These are phyloP conservation scores for Aspergillus hortae DNA, from an alignment of 2,329 filamentous ascomycete genomes.

Conservation along the genomic window DNA sequence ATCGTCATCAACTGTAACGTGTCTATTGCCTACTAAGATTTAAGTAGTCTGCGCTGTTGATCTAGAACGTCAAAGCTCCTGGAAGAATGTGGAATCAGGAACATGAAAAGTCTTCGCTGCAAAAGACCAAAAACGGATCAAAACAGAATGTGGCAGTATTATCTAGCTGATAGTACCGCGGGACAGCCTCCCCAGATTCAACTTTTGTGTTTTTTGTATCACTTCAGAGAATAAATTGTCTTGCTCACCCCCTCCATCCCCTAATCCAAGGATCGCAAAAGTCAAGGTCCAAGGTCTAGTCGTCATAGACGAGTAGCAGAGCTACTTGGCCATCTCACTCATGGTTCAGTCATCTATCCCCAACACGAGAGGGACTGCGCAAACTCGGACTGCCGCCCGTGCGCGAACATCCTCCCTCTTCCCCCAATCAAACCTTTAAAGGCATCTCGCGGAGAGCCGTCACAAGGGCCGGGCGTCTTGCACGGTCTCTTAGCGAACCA, in stretches of 20 bases:
- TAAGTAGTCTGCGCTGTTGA: constrained; percentile 8
- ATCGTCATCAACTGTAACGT: background rate
- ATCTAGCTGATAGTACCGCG: background rate
- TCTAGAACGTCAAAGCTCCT: constrained; percentile 11
- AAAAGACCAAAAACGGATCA: background rate
- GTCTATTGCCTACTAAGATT: constrained; percentile 7
- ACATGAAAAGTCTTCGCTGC: background rate
- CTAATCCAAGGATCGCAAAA: background rate
- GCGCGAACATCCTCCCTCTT: constrained; percentile 14
- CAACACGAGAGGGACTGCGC: constrained; percentile 16
- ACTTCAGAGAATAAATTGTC: constrained; percentile 2
- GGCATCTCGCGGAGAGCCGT: constrained; percentile 28
- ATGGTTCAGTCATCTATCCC: constrained; percentile 16
- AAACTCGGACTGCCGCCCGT: constrained; percentile 19
- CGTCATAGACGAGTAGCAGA: constrained; percentile 16
- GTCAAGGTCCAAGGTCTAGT: constrained; percentile 7
- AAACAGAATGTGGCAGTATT: background rate
- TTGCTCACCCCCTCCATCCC: background rate
- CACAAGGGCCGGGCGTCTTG: constrained; percentile 26
- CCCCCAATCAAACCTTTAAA: constrained; percentile 18
- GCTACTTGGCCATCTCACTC: constrained; percentile 5
- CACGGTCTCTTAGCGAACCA: constrained; percentile 18
- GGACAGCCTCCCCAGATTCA: background rate
- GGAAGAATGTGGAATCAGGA: background rate
- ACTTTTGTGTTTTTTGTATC: background rate